Conservation (phyloP, 345 rosid genomes). For the Dipteronia dyeriana region DNA sequence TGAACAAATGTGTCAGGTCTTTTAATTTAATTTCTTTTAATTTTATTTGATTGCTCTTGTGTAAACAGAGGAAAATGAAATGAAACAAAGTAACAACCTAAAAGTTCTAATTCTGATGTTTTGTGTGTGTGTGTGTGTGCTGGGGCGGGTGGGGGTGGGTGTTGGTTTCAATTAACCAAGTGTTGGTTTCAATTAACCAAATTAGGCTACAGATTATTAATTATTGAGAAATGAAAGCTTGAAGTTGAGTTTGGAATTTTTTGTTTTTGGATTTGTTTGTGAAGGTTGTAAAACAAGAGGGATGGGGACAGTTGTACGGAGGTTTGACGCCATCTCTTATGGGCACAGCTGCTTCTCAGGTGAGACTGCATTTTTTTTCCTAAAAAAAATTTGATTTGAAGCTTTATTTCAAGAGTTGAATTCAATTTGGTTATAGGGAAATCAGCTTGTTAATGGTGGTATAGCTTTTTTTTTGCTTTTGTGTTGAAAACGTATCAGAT, state of each 20-base stretch:
- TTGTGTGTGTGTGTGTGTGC: too few species aligned
- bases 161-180: too few species aligned
- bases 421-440: background rate
- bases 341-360: constrained; percentile 98
- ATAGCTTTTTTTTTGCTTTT: background rate
- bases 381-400: background rate
- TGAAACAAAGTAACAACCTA: too few species aligned
- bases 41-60: background rate
- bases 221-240: constrained; percentile 7
- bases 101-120: background rate
- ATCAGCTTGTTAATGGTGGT: constrained; percentile 2
- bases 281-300: constrained; percentile 90
- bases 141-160: too few species aligned
- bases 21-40: background rate
- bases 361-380: constrained; percentile 24
- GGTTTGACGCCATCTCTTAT: constrained; percentile 82
- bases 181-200: too few species aligned
- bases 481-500: background rate
- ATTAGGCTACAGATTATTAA: background rate
- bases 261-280: constrained; percentile 1
- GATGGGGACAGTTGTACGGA: constrained; percentile 91
- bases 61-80: background rate
- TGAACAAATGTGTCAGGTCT: constrained; percentile 82
- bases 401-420: background rate
- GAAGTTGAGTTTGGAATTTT: background rate